These are phyloP conservation scores for Pseudocercospora macadamiae DNA, from an alignment of 2,329 filamentous ascomycete genomes.

Conservation along the genomic window DNA sequence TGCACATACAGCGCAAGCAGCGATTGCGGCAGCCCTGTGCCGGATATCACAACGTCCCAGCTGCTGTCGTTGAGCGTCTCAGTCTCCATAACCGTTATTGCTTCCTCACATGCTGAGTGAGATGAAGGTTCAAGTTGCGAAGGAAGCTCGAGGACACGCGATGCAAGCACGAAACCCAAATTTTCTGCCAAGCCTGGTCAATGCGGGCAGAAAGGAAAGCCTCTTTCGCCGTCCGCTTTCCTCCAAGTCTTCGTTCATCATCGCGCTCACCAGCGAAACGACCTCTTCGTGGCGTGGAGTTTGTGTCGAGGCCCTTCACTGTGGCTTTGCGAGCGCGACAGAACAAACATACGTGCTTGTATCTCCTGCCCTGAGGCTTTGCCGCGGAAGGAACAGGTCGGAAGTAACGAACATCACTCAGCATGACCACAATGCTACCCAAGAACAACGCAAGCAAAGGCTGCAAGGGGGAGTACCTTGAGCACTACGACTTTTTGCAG, in stretches of 20 bases:
- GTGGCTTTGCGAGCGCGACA: conserved; percentile 7
- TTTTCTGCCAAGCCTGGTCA: conserved; percentile 3
- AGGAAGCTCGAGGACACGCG: not conserved
- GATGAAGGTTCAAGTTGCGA: conserved; percentile 12
- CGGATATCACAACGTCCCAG: conserved; percentile 58
- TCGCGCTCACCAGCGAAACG: conserved; percentile 7
- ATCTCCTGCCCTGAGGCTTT: conserved; percentile 9
- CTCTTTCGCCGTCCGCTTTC: not conserved
- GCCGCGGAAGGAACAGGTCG: conserved; percentile 7
- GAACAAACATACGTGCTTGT: conserved; percentile 7
- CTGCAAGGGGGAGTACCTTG: too few species aligned
- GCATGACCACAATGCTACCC: not conserved
- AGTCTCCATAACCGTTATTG: conserved; percentile 37
- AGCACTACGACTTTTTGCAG: too few species aligned
- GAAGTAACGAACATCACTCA: conserved; percentile 2
- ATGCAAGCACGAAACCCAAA: not conserved
- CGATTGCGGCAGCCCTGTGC: conserved; percentile 57
- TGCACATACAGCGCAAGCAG: conserved; percentile 56
- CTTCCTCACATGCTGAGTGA: conserved; percentile 14
- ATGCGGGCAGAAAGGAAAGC: not conserved
- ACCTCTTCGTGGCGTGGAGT: conserved; percentile 2
- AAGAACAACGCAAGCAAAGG: not conserved
- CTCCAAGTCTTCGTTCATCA: not conserved
- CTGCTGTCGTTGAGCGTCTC: conserved; percentile 54
- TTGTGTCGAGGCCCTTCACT: not conserved